Conservation (phyloP, 163 green algal species). For the Botryococcus braunii region DNA sequence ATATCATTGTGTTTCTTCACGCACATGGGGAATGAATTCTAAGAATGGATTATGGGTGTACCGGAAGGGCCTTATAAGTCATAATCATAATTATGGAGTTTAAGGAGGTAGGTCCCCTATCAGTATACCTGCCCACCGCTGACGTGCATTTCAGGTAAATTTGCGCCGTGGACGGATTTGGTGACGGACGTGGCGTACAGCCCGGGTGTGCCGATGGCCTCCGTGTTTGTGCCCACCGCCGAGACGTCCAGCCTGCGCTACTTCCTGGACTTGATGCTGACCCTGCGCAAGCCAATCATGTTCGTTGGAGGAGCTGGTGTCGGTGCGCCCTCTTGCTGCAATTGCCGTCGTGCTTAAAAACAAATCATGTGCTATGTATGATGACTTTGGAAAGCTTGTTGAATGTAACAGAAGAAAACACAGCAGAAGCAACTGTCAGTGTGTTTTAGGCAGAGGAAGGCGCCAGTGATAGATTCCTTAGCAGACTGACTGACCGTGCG, state of each 20-base stretch:
- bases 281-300: constrained; percentile 79
- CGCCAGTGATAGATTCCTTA: background rate
- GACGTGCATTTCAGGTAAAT: too few relatives aligned
- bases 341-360: too few relatives aligned
- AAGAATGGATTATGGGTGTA: too few relatives aligned
- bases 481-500: background rate
- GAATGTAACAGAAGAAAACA: background rate
- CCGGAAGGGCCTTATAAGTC: too few relatives aligned
- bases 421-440: background rate
- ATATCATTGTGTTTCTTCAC: too few relatives aligned
- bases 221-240: constrained; percentile 83
- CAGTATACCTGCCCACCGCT: too few relatives aligned
- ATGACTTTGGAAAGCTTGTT: background rate
- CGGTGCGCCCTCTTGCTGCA: too few relatives aligned
- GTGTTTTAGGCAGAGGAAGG: background rate
- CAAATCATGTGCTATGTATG: background rate
- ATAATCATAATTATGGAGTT: too few relatives aligned
- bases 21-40: too few relatives aligned
- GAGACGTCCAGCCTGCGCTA: constrained; percentile 79
- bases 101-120: too few relatives aligned
- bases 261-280: constrained; percentile 72
- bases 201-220: too few relatives aligned
- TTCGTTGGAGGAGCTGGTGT: constrained; percentile 78
- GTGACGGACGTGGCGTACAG: constrained; percentile 19
- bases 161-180: constrained; percentile 24